Conservation (phyloP, 345 rosid genomes). For the Populus alba region DNA sequence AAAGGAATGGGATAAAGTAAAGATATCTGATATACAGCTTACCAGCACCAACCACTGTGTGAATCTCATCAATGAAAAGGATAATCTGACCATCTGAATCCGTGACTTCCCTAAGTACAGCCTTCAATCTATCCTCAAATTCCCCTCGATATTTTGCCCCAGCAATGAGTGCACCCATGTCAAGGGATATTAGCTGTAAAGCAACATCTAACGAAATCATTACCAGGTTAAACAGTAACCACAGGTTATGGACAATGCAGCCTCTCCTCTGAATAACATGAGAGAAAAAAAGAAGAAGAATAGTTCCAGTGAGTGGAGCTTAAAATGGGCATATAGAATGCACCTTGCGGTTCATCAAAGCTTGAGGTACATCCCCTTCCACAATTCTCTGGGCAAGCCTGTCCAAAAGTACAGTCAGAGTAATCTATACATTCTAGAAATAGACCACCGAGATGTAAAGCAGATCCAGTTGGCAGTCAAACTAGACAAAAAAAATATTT, state of each 20-base stretch:
- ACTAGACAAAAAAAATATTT: not conserved
- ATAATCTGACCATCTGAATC: constrained; percentile 92
- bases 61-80: constrained; percentile 97
- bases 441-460: not conserved
- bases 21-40: constrained; percentile 13
- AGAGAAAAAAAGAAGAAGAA: not conserved
- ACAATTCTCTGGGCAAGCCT: constrained; percentile 99
- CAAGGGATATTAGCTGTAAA: constrained; percentile 87
- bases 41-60: constrained; percentile 99
- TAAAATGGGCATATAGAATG: constrained; percentile 15
- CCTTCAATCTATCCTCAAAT: constrained; percentile 97
- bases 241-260: not conserved
- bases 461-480: not conserved
- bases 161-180: constrained; percentile 98
- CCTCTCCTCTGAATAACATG: not conserved
- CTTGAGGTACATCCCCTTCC: constrained; percentile 98
- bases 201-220: not conserved
- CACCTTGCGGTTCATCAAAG: constrained; percentile 94
- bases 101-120: constrained; percentile 92
- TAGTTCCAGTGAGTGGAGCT: not conserved
- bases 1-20: not conserved
- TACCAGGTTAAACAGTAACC: not conserved
- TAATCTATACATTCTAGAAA: not conserved
- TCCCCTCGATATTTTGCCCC: constrained; percentile 99
- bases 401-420: constrained; percentile 21